Evolutionary conservation across 2,329 filamentous ascomycete species (phyloP), one percentile per base, ranked within the genome.

Genomic region (Balansia obtecta): DNA sequence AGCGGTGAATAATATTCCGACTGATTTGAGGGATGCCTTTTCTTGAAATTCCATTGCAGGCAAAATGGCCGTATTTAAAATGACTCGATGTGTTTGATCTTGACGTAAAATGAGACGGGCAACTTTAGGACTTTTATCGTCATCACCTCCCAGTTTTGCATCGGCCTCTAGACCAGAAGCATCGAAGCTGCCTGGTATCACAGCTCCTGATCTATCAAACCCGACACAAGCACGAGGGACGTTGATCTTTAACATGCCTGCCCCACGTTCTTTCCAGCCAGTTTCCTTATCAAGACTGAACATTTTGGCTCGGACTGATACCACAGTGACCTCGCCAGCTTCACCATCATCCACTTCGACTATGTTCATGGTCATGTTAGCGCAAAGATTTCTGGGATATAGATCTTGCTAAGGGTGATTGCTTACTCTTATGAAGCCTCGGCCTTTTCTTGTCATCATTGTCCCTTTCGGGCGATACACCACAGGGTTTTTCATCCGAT

Each of bases 191-290:
- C 72, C 72, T 2, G 75, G 68, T 47, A 77, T 66, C n/a, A 72
- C 63, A 10, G 61, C 59, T 4, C 72, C 74, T 16, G 68, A 67
- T 12, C 80, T 73, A 52, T 82, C 74, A 40, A 77, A 74, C 22
- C 76, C 72, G 5, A 79, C 71, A 52, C 74, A 79, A 32, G 69
- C 66, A 55, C 78, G 74, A 2, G 79, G 79, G 13, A 85, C 82
- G 60, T 96, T 95, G 63, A 95, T 76, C 68, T 93, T 93, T 57
- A 95, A 74, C 58, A 84, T 85, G 43, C 90, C 90, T 4, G 83
- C 77, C 12, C 90, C 90, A 48, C 90, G 82, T 68, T 97, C 91
- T 65, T 91, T 91, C 91, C 91, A 97, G 45, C 82, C 82, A 50
- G 78, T 76, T 37, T 74, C 73, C 55, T 80, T 80, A 56, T 85